Percentiles rank a stretch among this genome's conserved stretches.
Conservation (phyloP, 345 rosid genomes). For the Ceriops zippeliana region DNA sequence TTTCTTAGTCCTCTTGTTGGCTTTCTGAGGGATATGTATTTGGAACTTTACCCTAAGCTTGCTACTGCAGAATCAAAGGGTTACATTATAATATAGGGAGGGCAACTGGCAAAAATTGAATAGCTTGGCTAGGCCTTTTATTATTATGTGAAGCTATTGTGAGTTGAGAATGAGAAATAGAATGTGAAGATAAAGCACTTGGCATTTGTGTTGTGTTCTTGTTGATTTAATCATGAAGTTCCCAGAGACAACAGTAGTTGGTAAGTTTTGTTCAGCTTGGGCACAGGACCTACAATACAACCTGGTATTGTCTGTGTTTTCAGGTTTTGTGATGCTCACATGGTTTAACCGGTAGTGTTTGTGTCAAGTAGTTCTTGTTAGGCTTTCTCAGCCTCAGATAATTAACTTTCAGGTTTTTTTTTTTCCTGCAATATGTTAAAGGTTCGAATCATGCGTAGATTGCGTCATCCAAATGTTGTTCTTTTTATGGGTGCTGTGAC, state of each 20-base stretch:
- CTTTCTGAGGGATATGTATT: background rate
- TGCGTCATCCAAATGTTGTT: conserved; percentile 98
- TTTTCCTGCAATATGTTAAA: conserved; percentile 25
- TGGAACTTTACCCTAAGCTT: background rate
- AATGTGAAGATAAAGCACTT: no score
- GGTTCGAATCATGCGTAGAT: conserved; percentile 98
- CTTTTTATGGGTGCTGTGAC: conserved; percentile 98
- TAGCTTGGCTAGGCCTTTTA: background rate
- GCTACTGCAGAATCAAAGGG: background rate
- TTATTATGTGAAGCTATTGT: background rate
- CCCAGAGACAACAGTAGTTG: no score
- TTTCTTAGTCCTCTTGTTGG: conserved; percentile 1
- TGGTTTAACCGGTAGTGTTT: no score
- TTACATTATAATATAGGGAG: background rate
- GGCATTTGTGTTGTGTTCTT: no score
- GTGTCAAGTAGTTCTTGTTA: background rate
- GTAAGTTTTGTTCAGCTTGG: background rate
- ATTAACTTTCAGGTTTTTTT: background rate
- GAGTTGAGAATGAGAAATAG: no score
- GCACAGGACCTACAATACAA: background rate
- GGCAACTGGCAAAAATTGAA: background rate
- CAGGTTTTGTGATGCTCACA: no score
- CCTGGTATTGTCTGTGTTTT: no score
- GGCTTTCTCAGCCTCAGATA: conserved; percentile 2
- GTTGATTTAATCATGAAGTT: no score